Percentiles rank a stretch among this genome's conserved stretches.
These are phyloP conservation scores for Parmelia sp. DNA, from an alignment of 495 filamentous ascomycete species.

Conservation along the genomic window DNA sequence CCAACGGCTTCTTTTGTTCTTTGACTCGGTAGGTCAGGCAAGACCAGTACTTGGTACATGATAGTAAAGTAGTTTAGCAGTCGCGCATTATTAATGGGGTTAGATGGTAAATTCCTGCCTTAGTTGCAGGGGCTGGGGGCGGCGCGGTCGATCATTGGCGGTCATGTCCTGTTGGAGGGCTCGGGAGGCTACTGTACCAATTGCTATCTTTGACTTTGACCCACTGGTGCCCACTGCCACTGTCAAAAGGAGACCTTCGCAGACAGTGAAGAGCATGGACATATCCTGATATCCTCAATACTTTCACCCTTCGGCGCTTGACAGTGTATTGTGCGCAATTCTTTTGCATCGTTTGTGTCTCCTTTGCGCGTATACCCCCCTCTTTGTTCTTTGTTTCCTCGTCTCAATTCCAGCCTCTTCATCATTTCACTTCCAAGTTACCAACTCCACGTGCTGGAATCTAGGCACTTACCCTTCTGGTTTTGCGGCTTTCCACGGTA, in stretches of 20 bases:
- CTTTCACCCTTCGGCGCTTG: conserved; percentile 1
- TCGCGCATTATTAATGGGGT: background rate
- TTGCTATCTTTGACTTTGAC: conserved; percentile 10
- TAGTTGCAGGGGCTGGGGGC: conserved; percentile 5
- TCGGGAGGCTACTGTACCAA: conserved; percentile 6
- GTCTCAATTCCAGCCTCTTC: conserved; percentile 8
- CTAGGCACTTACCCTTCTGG: background rate
- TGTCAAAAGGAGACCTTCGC: conserved; percentile 11
- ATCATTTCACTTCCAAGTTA: background rate
- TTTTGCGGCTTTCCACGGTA: background rate
- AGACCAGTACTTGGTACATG: background rate
- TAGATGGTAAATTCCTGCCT: background rate
- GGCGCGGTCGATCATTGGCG: conserved; percentile 15
- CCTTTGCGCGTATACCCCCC: conserved; percentile 12
- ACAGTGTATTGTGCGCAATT: conserved; percentile 10
- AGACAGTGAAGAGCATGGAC: conserved; percentile 2
- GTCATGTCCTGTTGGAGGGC: too few relatives aligned
- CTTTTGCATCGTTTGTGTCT: conserved; percentile 7
- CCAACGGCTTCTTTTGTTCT: too few relatives aligned
- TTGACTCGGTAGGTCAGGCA: background rate
- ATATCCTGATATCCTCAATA: conserved; percentile 2
- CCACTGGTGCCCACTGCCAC: too few relatives aligned
- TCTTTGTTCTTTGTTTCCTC: conserved; percentile 8
- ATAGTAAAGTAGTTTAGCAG: background rate
- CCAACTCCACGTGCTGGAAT: background rate